A percentile compares a stretch with the other conserved stretches of the same genome.
phyloP scores from a whole-genome alignment of 305 asterid genomes.

The Rubia tinctorum region DNA sequence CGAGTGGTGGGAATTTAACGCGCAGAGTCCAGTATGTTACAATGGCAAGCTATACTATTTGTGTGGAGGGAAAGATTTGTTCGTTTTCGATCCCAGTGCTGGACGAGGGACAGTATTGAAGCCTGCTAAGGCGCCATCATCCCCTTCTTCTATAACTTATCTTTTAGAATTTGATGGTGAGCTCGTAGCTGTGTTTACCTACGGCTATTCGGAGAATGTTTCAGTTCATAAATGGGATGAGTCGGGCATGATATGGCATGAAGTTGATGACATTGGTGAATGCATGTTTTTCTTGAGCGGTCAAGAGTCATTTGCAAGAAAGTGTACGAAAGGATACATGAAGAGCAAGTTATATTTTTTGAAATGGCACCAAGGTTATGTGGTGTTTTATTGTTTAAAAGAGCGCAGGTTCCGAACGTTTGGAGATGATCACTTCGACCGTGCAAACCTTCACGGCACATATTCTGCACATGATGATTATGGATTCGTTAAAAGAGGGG shows the following conservation, averaged over 20 bases:
- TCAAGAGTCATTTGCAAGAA: not conserved
- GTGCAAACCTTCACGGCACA: not conserved
- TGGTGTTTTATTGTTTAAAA: not conserved
- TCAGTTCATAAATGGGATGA: not conserved
- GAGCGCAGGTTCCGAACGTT: not conserved
- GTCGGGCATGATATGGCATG: not conserved
- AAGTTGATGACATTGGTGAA: not conserved
- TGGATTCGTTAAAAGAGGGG: too few relatives aligned
- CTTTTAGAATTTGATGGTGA: not conserved
- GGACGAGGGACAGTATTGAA: not conserved
- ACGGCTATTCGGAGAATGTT: too few relatives aligned
- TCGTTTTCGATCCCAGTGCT: not conserved
- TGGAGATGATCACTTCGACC: not conserved
- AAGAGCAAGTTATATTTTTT: not conserved
- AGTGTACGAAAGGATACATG: not conserved
- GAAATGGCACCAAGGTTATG: not conserved
- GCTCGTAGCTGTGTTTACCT: not conserved
- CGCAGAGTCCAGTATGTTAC: not conserved
- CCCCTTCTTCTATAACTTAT: too few relatives aligned
- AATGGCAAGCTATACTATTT: not conserved
- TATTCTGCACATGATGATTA: too few relatives aligned
- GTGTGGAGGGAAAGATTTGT: not conserved
- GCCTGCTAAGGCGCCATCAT: not conserved
- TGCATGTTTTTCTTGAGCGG: not conserved
- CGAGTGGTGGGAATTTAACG: too few relatives aligned